These are phyloP conservation scores for Sporothrix luriei DNA, from an alignment of 2,329 filamentous ascomycete genomes.

Conservation along the genomic window DNA sequence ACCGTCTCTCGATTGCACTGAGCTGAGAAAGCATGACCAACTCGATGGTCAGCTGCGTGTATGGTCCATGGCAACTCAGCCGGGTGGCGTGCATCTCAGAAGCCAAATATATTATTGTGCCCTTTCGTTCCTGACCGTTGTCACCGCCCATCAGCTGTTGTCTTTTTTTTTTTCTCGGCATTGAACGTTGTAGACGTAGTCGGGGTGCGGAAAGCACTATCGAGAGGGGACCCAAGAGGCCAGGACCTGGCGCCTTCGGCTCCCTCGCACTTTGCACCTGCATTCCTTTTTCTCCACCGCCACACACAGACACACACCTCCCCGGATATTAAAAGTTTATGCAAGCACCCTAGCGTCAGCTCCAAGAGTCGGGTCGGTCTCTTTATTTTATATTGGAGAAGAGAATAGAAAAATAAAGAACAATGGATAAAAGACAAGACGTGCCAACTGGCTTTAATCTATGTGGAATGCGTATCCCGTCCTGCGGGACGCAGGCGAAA, in stretches of 20 bases:
- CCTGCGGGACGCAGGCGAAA: slow-evolving; percentile 11
- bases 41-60: neutral
- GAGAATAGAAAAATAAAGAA: neutral
- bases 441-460: slow-evolving; percentile 21
- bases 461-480: slow-evolving; percentile 11
- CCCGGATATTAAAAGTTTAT: slow-evolving; percentile 35
- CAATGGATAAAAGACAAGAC: neutral
- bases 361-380: slow-evolving; percentile 27
- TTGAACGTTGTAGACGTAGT: neutral
- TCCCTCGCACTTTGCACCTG: neutral
- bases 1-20: too few relatives aligned
- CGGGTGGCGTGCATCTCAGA: neutral
- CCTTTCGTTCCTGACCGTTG: neutral
- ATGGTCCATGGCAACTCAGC: neutral
- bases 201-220: slow-evolving; percentile 13
- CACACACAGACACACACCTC: slow-evolving; percentile 25
- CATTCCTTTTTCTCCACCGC: slow-evolving; percentile 20
- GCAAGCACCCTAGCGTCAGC: slow-evolving; percentile 29
- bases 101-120: too few relatives aligned
- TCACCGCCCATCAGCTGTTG: slow-evolving; percentile 3
- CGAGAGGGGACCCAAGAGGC: slow-evolving; percentile 19
- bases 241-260: slow-evolving; percentile 18
- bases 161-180: neutral
- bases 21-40: slow-evolving; percentile 21
- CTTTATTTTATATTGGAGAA: slow-evolving; percentile 17